Evolutionary conservation across 176 grass and related monocot species (phyloP), one percentile per base, ranked within the genome.

Genomic region (Eragrostis nindensis): DNA sequence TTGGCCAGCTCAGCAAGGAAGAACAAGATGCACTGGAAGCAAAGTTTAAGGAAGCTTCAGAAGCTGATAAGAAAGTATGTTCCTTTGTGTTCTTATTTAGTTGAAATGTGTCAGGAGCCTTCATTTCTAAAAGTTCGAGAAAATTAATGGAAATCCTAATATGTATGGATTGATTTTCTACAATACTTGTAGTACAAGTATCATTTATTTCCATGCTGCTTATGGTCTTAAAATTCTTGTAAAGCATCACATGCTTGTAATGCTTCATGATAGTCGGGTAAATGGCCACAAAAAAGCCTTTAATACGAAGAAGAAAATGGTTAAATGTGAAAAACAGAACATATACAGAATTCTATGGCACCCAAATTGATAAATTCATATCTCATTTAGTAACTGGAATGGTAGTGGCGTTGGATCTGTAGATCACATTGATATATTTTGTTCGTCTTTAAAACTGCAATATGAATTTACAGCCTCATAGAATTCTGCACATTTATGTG

Each of bases 1-100:
- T 91, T 83, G 84, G 92, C 74, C 97, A 99, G 79, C 87, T 99
- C 59, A 99, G 97, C 89, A 99, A 95, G 82, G 97, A 99, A 57
- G 97, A 99, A 67, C 88, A 93, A 69, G 74, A 63, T 74, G 40
- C 89, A 62, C 83, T 99, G 19, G 90, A 89, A 41, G 84, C 87
- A 16, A 99, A 91, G 85, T 99, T 95, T 86, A 90, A 92, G 72
- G 97, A 99, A 82, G 93, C 97, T 68, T 87, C 93, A 82, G 97
- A 96, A 67, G 90, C 97, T 62, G 97, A 99, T 70, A 93, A 92
- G 86, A 99, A 95, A 36, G 97, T 91, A 88, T 72, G 17, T 57
- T 48, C n/a, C 48, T 55, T 47, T 11, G 17, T 50, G 4, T 0
- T 47, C n/a, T 60, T 78, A 45, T 85, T 88, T 21, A 49, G 55